Evolutionary conservation across 106 monocot genomes (phyloP).

Genomic region (Alisma plantagoaquatica): DNA sequence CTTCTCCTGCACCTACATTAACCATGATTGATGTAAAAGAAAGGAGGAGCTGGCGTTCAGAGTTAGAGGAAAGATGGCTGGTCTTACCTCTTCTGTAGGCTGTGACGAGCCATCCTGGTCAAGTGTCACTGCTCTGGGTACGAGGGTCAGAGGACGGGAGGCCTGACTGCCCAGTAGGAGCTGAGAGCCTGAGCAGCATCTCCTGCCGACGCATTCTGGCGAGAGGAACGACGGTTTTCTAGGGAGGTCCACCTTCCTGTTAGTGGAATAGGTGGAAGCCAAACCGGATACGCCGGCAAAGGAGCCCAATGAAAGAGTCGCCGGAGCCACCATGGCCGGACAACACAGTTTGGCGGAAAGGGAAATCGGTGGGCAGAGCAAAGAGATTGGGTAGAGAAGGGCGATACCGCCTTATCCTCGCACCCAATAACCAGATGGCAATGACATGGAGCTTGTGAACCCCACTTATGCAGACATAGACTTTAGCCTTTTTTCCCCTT

Average conservation of each 20-base stretch:
- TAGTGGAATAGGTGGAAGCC: constrained; percentile 9
- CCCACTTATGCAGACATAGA: no score
- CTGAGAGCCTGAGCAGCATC: not conserved
- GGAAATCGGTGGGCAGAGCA: no score
- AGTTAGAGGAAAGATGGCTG: no score
- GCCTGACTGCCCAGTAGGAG: not conserved
- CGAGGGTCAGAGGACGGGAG: not conserved
- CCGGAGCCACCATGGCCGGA: constrained; percentile 38
- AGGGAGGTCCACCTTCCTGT: not conserved
- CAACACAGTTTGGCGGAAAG: no score
- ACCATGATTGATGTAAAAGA: not conserved
- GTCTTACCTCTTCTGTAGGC: constrained; percentile 16
- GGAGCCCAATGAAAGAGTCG: constrained; percentile 24
- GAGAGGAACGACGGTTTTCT: not conserved
- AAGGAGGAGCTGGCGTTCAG: not conserved
- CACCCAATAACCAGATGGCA: no score
- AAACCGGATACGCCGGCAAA: constrained; percentile 20
- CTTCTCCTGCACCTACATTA: constrained; percentile 23
- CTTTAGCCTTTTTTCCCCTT: no score
- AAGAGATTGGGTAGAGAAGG: no score
- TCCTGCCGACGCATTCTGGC: no score
- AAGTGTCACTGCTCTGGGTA: constrained; percentile 35
- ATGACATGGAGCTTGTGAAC: no score
- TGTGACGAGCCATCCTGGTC: constrained; percentile 30
- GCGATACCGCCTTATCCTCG: constrained; percentile 1